Percentiles rank a stretch among this genome's conserved stretches.
These are phyloP conservation scores for Phytopythium kandeliae DNA, from an alignment of 352 stramenopile species.

Conservation along the genomic window DNA sequence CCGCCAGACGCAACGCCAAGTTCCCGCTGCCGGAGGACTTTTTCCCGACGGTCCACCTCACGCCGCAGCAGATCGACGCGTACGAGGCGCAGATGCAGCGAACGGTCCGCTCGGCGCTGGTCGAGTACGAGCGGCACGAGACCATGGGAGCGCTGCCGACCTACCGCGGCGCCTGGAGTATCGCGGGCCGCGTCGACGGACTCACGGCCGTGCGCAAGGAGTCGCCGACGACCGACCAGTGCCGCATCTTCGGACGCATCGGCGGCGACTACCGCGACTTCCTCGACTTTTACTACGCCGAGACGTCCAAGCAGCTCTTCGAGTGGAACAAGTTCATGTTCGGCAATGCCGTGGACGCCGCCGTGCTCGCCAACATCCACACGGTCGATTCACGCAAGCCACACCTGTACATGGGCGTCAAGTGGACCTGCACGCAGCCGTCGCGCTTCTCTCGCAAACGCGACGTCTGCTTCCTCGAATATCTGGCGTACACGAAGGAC, in stretches of 20 bases:
- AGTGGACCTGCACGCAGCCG: slow-evolving; percentile 63
- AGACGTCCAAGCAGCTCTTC: slow-evolving; percentile 50
- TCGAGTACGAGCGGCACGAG: slow-evolving; percentile 28
- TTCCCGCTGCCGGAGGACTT: slow-evolving; percentile 36
- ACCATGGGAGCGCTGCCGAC: slow-evolving; percentile 22
- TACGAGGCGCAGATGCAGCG: slow-evolving; percentile 26
- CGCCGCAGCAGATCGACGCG: slow-evolving; percentile 17
- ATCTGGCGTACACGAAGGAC: slow-evolving; percentile 64
- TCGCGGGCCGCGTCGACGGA: slow-evolving; percentile 17
- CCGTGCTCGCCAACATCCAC: slow-evolving; percentile 73
- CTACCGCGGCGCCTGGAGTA: slow-evolving; percentile 22
- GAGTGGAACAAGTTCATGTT: slow-evolving; percentile 71
- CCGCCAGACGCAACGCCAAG: slow-evolving; percentile 1
- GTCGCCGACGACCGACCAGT: slow-evolving; percentile 19
- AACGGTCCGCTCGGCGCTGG: slow-evolving; percentile 22
- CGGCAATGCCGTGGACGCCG: slow-evolving; percentile 51
- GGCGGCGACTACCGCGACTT: slow-evolving; percentile 49
- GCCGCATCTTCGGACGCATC: slow-evolving; percentile 53
- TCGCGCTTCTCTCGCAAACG: slow-evolving; percentile 49
- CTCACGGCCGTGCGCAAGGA: slow-evolving; percentile 32
- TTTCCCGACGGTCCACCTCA: slow-evolving; percentile 28
- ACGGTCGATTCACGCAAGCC: slow-evolving; percentile 23
- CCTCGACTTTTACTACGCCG: slow-evolving; percentile 68
- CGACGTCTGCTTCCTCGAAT: slow-evolving; percentile 73
- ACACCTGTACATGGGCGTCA: slow-evolving; percentile 74